A percentile compares a stretch with the other conserved stretches of the same genome.
phyloP scores from a whole-genome alignment of 108 stramenopile species.

The Cylindrotheca closterium region DNA sequence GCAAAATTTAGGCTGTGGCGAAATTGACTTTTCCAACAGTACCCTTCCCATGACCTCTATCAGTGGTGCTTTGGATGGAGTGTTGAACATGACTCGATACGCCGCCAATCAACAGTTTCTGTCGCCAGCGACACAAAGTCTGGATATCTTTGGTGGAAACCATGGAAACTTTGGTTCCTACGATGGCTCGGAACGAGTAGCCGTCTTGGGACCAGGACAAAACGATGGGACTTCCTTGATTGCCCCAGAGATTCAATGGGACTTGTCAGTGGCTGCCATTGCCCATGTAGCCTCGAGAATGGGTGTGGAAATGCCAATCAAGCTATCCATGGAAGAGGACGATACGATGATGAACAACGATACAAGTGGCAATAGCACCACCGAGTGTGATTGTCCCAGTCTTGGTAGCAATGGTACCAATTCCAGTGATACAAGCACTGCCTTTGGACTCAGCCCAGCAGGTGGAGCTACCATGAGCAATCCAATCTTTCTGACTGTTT shows the following conservation, averaged over 20 bases:
- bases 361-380: too few relatives aligned
- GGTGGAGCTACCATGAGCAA: too few relatives aligned
- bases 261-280: conserved; percentile 9
- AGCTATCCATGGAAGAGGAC: not conserved
- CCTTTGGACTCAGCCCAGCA: too few relatives aligned
- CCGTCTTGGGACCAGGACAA: conserved; percentile 23
- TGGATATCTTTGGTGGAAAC: conserved; percentile 26
- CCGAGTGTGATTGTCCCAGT: too few relatives aligned
- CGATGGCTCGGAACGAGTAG: conserved; percentile 15
- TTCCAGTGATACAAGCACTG: too few relatives aligned
- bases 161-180: conserved; percentile 37
- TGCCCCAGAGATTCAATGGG: conserved; percentile 15
- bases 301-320: not conserved
- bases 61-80: conserved; percentile 24
- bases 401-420: too few relatives aligned
- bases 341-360: too few relatives aligned
- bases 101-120: not conserved
- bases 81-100: conserved; percentile 9
- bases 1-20: conserved; percentile 26
- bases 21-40: conserved; percentile 12
- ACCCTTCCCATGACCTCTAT: conserved; percentile 32
- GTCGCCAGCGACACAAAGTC: conserved; percentile 10
- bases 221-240: conserved; percentile 29
- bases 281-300: not conserved
- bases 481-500: too few relatives aligned